Percentiles rank a stretch among this genome's conserved stretches.
Conservation (phyloP, 2,329 filamentous ascomycete genomes). For the Phaeosphaeria sp. region DNA sequence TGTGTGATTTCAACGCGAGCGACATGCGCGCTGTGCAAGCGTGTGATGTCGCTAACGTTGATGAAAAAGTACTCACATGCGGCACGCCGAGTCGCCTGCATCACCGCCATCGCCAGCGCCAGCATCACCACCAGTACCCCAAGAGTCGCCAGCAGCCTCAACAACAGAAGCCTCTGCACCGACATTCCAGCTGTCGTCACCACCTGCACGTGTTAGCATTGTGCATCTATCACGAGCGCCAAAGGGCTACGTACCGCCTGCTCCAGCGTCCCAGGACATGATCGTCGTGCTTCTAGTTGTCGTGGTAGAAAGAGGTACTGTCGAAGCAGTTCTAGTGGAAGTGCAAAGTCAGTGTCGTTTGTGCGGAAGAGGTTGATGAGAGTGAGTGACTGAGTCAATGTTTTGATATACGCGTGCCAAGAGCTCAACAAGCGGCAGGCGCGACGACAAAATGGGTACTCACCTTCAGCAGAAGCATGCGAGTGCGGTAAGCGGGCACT, state of each 20-base stretch:
- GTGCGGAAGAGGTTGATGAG: constrained; percentile 1
- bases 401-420: constrained; percentile 7
- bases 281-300: constrained; percentile 4
- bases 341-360: constrained; percentile 1
- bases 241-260: constrained; percentile 13
- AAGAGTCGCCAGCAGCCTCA: constrained; percentile 22
- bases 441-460: background rate
- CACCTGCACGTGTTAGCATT: constrained; percentile 15
- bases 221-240: constrained; percentile 9
- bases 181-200: constrained; percentile 13
- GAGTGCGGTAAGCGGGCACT: background rate
- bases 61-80: constrained; percentile 44
- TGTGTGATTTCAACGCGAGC: too few species aligned
- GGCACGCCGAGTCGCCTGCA: constrained; percentile 43
- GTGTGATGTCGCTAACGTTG: background rate
- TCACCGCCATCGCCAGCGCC: constrained; percentile 25
- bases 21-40: background rate
- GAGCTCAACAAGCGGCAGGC: background rate
- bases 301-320: background rate
- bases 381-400: background rate
- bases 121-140: constrained; percentile 21
- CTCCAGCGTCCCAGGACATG: constrained; percentile 32
- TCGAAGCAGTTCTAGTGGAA: background rate
- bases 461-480: background rate
- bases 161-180: constrained; percentile 9